Evolutionary conservation across 345 rosid genomes (phyloP), one percentile per base, ranked within the genome.

Genomic region (Citrus inodora): DNA sequence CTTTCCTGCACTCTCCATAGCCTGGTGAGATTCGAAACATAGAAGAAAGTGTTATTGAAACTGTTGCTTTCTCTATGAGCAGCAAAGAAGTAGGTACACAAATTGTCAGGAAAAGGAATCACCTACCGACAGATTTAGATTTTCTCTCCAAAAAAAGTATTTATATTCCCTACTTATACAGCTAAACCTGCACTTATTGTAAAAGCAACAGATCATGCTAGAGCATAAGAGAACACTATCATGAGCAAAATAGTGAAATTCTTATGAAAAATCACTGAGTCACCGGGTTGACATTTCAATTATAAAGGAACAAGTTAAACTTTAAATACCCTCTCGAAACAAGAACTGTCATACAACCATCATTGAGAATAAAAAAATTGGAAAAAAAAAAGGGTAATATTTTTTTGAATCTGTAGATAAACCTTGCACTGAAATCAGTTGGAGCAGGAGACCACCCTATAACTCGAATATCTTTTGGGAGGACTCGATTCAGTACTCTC

Each of bases 381-480:
- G 5, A 10, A 3, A 13, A 64, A 35, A 24, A 6, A 40, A 71
- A 35, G n/a, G 46, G 6, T 73, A 78, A 13, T 46, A 46, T 48
- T 22, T 9, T 30, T 58, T 35, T 51, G 68, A 80, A 83, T 75
- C 25, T 66, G 74, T 33, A 70, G 73, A 65, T 69, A 76, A 74
- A 95, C 99, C 99, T 95, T 88, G 99, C 98, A 82, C 88, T 91
- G 86, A 95, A 95, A 87, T 84, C 97, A 78, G 72, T 33, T 80
- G 97, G 90, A 87, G 81, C 91, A 35, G 99, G 95, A 87, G 93
- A 88, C 99, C 99, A 95, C 82, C 98, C 98, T 27, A 88, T 74
- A 67, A 93, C 88, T 79, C 95, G 94, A 78, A 93, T 92, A 85
- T 95, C 98, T 62, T 87, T 87, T 67, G 98, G 99, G 79, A 95